Conservation (phyloP, 2,329 filamentous ascomycete species). For the Dactylellina drechsleri region DNA sequence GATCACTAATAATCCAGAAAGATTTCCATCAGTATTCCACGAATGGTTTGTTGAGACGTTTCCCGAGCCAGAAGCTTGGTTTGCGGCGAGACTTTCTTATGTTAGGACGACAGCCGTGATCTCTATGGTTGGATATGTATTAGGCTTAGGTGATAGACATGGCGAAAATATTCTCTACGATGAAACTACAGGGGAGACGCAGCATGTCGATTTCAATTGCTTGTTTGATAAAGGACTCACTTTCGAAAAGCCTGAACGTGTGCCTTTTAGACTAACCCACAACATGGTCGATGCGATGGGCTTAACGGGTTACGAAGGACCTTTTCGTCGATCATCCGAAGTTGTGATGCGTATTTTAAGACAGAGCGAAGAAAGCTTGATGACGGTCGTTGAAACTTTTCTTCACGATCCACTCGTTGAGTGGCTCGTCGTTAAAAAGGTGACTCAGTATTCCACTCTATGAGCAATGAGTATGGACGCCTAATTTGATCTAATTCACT, state of each 20-base stretch:
- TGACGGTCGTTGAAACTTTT: conserved; percentile 97
- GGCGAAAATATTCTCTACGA: conserved; percentile 97
- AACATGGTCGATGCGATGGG: conserved; percentile 99
- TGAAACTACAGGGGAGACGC: conserved; percentile 89
- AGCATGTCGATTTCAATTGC: conserved; percentile 99
- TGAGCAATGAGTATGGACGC: neutral
- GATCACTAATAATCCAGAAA: conserved; percentile 63
- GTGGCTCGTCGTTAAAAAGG: conserved; percentile 77
- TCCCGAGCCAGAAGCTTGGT: conserved; percentile 91
- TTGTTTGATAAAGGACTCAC: conserved; percentile 97
- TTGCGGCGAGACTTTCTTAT: conserved; percentile 85
- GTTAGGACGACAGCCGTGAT: conserved; percentile 95
- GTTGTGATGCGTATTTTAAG: conserved; percentile 84
- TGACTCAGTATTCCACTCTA: conserved; percentile 56
- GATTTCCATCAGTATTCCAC: conserved; percentile 84
- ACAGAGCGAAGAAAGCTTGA: conserved; percentile 93
- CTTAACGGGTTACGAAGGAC: conserved; percentile 88
- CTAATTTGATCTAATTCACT: conserved; percentile 2
- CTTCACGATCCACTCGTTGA: conserved; percentile 97
- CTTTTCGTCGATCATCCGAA: conserved; percentile 90
- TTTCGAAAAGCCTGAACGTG: conserved; percentile 91
- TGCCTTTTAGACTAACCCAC: conserved; percentile 95
- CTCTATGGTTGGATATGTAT: conserved; percentile 98
- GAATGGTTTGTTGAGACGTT: conserved; percentile 97
- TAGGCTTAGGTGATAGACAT: conserved; percentile 92